These are phyloP conservation scores for Adansonia digitata DNA, from an alignment of 345 rosid species.

Conservation along the genomic window DNA sequence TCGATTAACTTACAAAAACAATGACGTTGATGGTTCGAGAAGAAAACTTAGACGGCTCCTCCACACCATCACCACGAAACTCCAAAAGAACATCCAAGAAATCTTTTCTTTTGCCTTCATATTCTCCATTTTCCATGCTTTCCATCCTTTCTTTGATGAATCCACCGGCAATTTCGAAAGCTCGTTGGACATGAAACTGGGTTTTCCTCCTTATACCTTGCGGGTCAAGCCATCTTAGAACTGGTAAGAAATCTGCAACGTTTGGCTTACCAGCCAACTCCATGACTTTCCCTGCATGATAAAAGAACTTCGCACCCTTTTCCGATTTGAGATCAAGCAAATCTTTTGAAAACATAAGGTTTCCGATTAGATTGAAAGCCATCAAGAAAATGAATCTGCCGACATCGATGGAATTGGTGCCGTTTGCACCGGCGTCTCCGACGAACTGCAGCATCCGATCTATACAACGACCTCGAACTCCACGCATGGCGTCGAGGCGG, in stretches of 20 bases:
- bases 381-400: constrained; percentile 64
- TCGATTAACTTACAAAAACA: constrained; percentile 56
- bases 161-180: constrained; percentile 59
- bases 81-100: constrained; percentile 74
- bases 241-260: constrained; percentile 66
- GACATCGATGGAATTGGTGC: constrained; percentile 42
- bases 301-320: constrained; percentile 51
- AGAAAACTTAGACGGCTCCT: constrained; percentile 47
- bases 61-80: constrained; percentile 53
- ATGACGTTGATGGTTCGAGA: constrained; percentile 57
- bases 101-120: constrained; percentile 41
- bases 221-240: constrained; percentile 61
- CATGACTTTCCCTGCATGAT: constrained; percentile 72
- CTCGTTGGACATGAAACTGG: constrained; percentile 52
- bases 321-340: constrained; percentile 54
- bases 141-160: constrained; percentile 57
- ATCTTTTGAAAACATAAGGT: constrained; percentile 65
- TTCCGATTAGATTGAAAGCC: constrained; percentile 74
- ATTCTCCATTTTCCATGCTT: not conserved
- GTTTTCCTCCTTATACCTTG: constrained; percentile 66
- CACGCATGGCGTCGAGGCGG: constrained; percentile 50
- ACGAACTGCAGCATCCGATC: constrained; percentile 49
- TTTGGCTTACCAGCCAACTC: constrained; percentile 77
- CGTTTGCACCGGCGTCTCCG: constrained; percentile 40
- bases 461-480: constrained; percentile 45